phyloP scores from a whole-genome alignment of 768 basidiomycete species.

The Calocybe gangraenosa region DNA sequence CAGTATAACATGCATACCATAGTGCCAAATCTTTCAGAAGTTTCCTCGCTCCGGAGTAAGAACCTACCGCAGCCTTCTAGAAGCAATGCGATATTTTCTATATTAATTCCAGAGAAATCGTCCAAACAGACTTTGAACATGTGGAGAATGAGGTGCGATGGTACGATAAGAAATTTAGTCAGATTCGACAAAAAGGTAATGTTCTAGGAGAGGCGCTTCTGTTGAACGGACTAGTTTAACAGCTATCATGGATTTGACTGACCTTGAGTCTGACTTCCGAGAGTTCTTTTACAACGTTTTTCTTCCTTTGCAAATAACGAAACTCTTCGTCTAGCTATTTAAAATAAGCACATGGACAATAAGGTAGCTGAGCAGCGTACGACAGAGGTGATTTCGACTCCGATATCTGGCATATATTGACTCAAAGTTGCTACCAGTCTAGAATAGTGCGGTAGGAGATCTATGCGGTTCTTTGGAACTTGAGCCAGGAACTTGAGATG shows the following conservation, averaged over 20 bases:
- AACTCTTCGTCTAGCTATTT: constrained; percentile 93
- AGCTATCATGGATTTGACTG: constrained; percentile 3
- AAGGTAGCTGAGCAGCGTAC: constrained; percentile 43
- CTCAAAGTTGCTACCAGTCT: constrained; percentile 84
- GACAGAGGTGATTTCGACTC: constrained; percentile 71
- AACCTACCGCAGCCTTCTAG: constrained; percentile 95
- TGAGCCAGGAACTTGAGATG: constrained; percentile 65
- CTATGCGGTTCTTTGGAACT: constrained; percentile 83
- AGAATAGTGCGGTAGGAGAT: constrained; percentile 91
- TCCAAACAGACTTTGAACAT: constrained; percentile 97
- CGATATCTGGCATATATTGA: constrained; percentile 92
- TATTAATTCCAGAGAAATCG: constrained; percentile 88
- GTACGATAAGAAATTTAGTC: constrained; percentile 94
- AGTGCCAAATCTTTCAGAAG: constrained; percentile 77
- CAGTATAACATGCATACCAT: constrained; percentile 56
- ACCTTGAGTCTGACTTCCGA: constrained; percentile 85
- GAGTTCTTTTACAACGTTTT: constrained; percentile 87
- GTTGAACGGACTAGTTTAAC: too few relatives aligned
- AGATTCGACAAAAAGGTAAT: constrained; percentile 83
- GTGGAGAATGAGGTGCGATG: constrained; percentile 87
- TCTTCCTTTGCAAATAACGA: constrained; percentile 90
- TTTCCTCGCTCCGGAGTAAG: constrained; percentile 82
- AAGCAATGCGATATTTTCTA: constrained; percentile 89
- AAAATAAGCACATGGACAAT: constrained; percentile 7
- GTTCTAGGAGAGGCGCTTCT: constrained; percentile 53